Conservation (phyloP, 2,329 filamentous ascomycete genomes). For the Coniella vitis region DNA sequence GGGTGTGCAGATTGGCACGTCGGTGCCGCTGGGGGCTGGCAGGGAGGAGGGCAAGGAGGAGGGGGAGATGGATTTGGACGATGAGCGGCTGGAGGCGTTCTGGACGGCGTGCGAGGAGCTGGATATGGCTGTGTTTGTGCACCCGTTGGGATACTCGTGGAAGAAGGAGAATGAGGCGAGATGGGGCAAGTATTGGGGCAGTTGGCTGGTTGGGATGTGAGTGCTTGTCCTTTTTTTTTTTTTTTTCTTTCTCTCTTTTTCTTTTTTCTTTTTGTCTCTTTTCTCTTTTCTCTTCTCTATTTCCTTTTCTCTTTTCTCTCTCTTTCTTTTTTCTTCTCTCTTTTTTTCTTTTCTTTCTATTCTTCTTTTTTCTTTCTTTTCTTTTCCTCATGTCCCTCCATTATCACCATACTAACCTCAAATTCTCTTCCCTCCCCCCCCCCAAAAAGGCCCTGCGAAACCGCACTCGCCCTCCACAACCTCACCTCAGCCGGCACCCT, state of each 20-base stretch:
- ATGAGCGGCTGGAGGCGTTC: slow-evolving; percentile 23
- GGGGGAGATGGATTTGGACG: slow-evolving; percentile 25
- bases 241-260: too few species aligned
- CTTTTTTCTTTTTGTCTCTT: too few species aligned
- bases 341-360: too few species aligned
- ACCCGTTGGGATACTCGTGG: slow-evolving; percentile 28
- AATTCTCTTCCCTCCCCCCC: too few species aligned
- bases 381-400: too few species aligned
- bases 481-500: slow-evolving; percentile 26
- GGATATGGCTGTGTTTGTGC: slow-evolving; percentile 28
- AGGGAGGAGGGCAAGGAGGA: background rate
- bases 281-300: too few species aligned
- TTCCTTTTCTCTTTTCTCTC: too few species aligned
- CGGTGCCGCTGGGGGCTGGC: slow-evolving; percentile 16
- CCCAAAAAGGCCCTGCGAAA: slow-evolving; percentile 24
- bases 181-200: slow-evolving; percentile 28
- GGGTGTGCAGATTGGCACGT: slow-evolving; percentile 29
- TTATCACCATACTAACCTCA: too few species aligned
- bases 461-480: slow-evolving; percentile 27
- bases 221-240: background rate
- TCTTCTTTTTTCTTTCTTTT: too few species aligned
- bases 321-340: too few species aligned
- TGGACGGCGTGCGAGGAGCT: slow-evolving; percentile 27
- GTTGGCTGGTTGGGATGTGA: slow-evolving; percentile 29
- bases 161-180: slow-evolving; percentile 25